Base-by-base conservation (phyloP, 2,329 filamentous ascomycete genomes). In the Cladosporium sp. region DNA sequence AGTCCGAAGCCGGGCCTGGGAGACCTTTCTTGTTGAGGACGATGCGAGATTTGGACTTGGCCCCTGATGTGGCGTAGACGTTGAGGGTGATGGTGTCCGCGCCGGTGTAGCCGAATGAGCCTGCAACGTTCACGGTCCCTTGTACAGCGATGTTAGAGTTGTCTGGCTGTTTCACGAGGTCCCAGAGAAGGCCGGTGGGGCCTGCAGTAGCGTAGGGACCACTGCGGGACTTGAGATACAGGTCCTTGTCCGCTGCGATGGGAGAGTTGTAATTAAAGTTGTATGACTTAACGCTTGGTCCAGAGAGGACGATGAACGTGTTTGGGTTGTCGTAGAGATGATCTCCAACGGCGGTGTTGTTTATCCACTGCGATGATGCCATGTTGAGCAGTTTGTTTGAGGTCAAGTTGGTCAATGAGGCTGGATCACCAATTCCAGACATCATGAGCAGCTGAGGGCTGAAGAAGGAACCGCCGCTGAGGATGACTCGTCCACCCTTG, bases 381-480 rank as follows among this genome's bases (percentile, higher is more conserved):
- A 62, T 52, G 2, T 62, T 62, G 4, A 74, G 60, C 9, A 70
- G 61, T 11, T 69, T 69, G 20, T 62, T 63, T 8, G 56, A 41
- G 4, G 67, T 62, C 16, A 74, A 62, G n/a, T 61, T 64, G 4
- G 57, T 43, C n/a, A 65, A 60, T 13, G 72, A 63, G 15, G 53
- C 15, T 7, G 54, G 53, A 9, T 47, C 43, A 12, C 64, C 70
- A 20, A 85, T 71, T 0, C 81, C 81, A 0, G 78, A 82, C 1
- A 83, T 67, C 54, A 84, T 80, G 12, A 78, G 72, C n/a, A 80
- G 65, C 61, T 75, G 77, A 4, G 74, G 82, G n/a, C 77, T 79
- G 59, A 74, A 72, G 29, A 78, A 66, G n/a, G 71, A 73, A 0
- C 82, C 82, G 0, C 79, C 80, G 1, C 75, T 73, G 3, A 85